These are phyloP conservation scores for Torulaspora indica DNA, from an alignment of 805 yeast species.

Conservation along the genomic window DNA sequence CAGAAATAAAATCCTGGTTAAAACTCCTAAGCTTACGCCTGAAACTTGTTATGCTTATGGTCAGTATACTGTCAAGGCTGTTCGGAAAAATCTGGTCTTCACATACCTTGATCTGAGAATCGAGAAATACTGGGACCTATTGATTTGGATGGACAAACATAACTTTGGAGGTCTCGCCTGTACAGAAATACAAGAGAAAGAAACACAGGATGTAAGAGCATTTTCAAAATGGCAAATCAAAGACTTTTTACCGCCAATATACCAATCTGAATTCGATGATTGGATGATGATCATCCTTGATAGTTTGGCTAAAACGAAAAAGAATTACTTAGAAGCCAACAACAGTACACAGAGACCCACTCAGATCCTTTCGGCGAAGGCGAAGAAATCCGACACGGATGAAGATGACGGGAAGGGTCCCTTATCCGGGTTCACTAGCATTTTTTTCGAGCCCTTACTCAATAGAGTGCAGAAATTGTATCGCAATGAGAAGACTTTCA, in stretches of 20 bases:
- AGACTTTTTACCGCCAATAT: constrained; percentile 64
- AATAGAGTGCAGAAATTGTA: constrained; percentile 62
- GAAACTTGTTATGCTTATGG: constrained; percentile 90
- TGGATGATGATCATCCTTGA: constrained; percentile 80
- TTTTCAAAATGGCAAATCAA: constrained; percentile 76
- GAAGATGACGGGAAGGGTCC: constrained; percentile 39
- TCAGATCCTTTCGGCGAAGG: constrained; percentile 55
- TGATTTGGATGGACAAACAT: constrained; percentile 90
- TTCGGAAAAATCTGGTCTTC: constrained; percentile 76
- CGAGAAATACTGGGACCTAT: constrained; percentile 81
- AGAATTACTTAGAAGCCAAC: constrained; percentile 26
- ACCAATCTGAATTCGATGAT: constrained; percentile 79
- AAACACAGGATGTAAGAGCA: constrained; percentile 38
- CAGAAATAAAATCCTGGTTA: constrained; percentile 64
- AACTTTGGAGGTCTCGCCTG: constrained; percentile 75
- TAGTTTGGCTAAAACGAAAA: constrained; percentile 54
- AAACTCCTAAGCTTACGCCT: constrained; percentile 70
- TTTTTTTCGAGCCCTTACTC: constrained; percentile 58
- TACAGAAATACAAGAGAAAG: constrained; percentile 36
- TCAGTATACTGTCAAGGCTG: constrained; percentile 71
- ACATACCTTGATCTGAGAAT: constrained; percentile 72
- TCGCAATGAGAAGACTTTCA: constrained; percentile 67
- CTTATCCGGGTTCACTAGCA: constrained; percentile 47
- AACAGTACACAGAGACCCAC: constrained; percentile 59
- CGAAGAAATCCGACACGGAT: constrained; percentile 37